Conservation (phyloP, 2,329 filamentous ascomycete genomes). For the Fusarium nisikadoi region DNA sequence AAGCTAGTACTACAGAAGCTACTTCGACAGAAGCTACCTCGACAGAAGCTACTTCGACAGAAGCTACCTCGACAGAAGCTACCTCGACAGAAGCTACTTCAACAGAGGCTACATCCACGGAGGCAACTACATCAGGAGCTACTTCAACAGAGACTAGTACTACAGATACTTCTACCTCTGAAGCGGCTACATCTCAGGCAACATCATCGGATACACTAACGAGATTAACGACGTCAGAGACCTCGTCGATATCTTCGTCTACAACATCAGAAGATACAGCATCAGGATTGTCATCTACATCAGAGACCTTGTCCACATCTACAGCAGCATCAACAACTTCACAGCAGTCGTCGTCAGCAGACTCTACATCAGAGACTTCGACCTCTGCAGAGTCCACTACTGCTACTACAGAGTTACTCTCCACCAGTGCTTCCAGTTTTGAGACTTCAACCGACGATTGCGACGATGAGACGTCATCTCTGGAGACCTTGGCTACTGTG, state of each 20-base stretch:
- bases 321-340: too few relatives aligned
- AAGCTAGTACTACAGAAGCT: too few relatives aligned
- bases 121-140: background rate
- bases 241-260: background rate
- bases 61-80: accelerated
- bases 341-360: too few relatives aligned
- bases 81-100: background rate
- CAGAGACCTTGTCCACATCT: background rate
- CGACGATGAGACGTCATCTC: background rate
- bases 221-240: background rate
- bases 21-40: accelerated
- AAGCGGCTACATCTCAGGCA: background rate
- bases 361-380: background rate
- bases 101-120: background rate
- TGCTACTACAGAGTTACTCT: accelerated
- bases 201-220: background rate
- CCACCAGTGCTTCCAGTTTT: background rate
- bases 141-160: background rate
- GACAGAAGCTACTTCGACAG: too few relatives aligned
- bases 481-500: background rate
- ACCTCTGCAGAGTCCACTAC: background rate
- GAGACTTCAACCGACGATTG: background rate
- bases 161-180: background rate
- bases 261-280: background rate
- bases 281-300: background rate